Evolutionary conservation across 176 grass and related monocot genomes (phyloP), one percentile per base, ranked within the genome.

Genomic region (Rhynchospora tenuis): DNA sequence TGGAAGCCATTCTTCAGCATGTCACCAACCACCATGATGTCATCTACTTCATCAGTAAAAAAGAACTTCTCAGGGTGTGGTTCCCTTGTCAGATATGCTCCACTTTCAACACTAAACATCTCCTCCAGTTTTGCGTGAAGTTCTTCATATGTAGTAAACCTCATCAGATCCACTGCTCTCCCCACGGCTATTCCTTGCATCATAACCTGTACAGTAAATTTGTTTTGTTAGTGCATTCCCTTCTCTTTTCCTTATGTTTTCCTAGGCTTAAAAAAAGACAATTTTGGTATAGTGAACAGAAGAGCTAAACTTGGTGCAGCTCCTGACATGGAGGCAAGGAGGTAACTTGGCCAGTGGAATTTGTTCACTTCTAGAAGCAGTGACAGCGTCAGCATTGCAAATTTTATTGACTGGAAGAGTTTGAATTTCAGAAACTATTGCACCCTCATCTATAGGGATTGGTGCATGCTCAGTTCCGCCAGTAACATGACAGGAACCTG

Each of bases 1-100:
- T n/a, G n/a, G n/a, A n/a, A n/a, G n/a, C n/a, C n/a, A n/a, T n/a
- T n/a, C n/a, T n/a, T n/a, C n/a, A n/a, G n/a, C n/a, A n/a, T n/a
- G n/a, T 98, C 93, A 46, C 96, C 96, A 78, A 93, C 92, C 73
- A 90, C 78, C 96, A 98, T 98, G 84, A 95, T 90, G 82, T 98
- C 96, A 86, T 98, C 89, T 64, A 93, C 93, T 9, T 95, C 96
- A 65, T 98, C 96, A 1, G 89, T 88, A n/a, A 65, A 90, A 98
- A 59, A 95, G 83, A 47, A 93, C 88, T 51, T 91, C 79, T 93
- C 93, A 99, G 50, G 42, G 59, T 23, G n/a, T n/a, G n/a, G n/a
- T n/a, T n/a, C n/a, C n/a, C n/a, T n/a, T n/a, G n/a, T n/a, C n/a
- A n/a, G n/a, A n/a, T n/a, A n/a, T n/a, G n/a, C n/a, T n/a, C n/a